Percentiles rank a stretch among this genome's conserved stretches.
Conservation (phyloP, 106 monocot species). For the Hemerocallis citrina region DNA sequence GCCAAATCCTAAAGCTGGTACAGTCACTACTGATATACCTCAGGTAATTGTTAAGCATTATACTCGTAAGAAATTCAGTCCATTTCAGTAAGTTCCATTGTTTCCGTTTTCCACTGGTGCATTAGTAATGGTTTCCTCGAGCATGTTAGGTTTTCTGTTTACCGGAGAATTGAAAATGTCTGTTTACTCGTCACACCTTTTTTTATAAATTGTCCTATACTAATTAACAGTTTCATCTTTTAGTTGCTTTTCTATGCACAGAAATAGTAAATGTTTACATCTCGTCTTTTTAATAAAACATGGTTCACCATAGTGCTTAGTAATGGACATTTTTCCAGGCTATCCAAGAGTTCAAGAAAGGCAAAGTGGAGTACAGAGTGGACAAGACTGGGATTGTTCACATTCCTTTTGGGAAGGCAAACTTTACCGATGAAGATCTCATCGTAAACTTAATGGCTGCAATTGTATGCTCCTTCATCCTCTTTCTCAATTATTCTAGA, state of each 20-base stretch:
- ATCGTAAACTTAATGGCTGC: constrained; percentile 71
- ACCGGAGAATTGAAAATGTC: neutral
- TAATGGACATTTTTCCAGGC: constrained; percentile 45
- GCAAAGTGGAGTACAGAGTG: constrained; percentile 90
- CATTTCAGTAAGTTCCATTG: neutral
- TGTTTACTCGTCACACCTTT: neutral
- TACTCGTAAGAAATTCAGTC: neutral
- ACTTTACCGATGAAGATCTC: constrained; percentile 82
- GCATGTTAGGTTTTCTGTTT: neutral
- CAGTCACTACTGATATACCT: constrained; percentile 81
- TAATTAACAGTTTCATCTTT: neutral
- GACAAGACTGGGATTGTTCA: constrained; percentile 98
- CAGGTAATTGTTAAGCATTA: constrained; percentile 39
- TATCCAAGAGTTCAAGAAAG: constrained; percentile 95
- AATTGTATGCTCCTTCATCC: constrained; percentile 43
- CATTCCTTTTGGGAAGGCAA: constrained; percentile 78
- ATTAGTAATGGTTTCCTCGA: neutral
- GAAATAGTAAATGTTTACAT: neutral
- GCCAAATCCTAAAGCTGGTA: constrained; percentile 98
- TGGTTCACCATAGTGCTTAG: neutral
- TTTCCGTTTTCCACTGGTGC: neutral
- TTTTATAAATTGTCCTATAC: neutral
- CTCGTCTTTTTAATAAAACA: neutral
- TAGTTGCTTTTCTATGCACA: neutral
- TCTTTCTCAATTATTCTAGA: neutral